Evolutionary conservation across 805 yeast genomes (phyloP).

Genomic region (Clavispora fructus): DNA sequence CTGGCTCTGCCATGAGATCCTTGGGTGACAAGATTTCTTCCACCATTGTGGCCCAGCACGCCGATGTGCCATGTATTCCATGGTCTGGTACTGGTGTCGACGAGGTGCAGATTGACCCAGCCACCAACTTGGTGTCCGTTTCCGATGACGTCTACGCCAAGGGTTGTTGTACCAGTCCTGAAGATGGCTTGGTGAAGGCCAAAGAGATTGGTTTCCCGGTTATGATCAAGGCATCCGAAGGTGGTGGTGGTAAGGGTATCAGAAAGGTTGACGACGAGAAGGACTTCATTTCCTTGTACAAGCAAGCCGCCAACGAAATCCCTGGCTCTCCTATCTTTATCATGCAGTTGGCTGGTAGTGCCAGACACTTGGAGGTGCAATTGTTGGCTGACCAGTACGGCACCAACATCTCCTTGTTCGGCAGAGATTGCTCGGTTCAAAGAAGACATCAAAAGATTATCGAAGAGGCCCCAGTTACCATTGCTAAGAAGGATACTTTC

Average conservation of each 20-base stretch:
- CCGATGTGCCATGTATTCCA: conserved; percentile 96
- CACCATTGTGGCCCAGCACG: conserved; percentile 98
- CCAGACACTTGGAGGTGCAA: conserved; percentile 98
- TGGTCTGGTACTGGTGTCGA: conserved; percentile 99
- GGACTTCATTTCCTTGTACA: conserved; percentile 70
- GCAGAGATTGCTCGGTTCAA: conserved; percentile 99
- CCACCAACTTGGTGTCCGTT: conserved; percentile 82
- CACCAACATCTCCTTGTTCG: conserved; percentile 92
- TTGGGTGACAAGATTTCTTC: conserved; percentile 97
- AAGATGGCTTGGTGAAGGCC: conserved; percentile 86
- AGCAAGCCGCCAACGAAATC: conserved; percentile 94
- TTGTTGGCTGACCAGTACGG: conserved; percentile 97
- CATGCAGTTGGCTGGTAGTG: conserved; percentile 95
- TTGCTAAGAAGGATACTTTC: conserved; percentile 84
- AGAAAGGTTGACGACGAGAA: conserved; percentile 87
- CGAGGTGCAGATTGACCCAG: conserved; percentile 62
- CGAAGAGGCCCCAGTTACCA: conserved; percentile 98
- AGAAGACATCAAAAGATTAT: conserved; percentile 98
- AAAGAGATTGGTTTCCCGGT: conserved; percentile 92
- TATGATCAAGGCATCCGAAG: conserved; percentile 99
- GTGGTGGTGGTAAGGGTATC: conserved; percentile 99
- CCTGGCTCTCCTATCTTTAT: conserved; percentile 99
- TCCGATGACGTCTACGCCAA: conserved; percentile 74
- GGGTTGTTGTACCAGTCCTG: conserved; percentile 85
- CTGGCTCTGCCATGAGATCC: conserved; percentile 99